Conservation (phyloP, 805 yeast genomes). For the Pichia californica region DNA sequence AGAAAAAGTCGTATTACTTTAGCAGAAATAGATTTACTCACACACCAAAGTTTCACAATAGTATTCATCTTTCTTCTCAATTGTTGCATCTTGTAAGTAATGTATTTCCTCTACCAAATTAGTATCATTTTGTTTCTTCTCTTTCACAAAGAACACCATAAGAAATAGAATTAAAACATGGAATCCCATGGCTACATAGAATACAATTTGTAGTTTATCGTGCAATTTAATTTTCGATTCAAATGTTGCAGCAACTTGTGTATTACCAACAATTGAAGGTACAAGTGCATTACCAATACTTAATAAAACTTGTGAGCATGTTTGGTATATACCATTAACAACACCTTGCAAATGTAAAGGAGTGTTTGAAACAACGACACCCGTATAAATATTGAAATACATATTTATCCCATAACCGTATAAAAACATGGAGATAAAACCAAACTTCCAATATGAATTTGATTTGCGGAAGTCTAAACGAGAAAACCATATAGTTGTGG, state of each 20-base stretch:
- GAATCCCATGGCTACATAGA: constrained; percentile 9
- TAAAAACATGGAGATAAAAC: constrained; percentile 21
- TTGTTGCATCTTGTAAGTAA: no score
- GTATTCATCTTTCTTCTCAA: no score
- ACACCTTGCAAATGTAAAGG: constrained; percentile 18
- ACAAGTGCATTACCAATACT: constrained; percentile 15
- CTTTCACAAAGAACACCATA: neutral
- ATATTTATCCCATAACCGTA: constrained; percentile 21
- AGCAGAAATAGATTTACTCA: no score
- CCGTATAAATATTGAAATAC: constrained; percentile 31
- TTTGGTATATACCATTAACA: constrained; percentile 15
- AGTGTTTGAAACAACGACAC: constrained; percentile 22
- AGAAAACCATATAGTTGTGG: constrained; percentile 18
- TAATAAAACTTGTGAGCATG: constrained; percentile 14
- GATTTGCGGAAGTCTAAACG: constrained; percentile 11
- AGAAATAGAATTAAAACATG: neutral
- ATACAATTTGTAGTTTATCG: constrained; percentile 2
- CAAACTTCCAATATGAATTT: constrained; percentile 21
- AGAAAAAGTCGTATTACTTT: no score
- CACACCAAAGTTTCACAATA: no score
- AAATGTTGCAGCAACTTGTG: neutral
- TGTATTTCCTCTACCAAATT: no score
- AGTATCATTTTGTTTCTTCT: neutral
- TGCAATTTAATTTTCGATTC: constrained; percentile 4
- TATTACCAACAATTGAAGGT: constrained; percentile 13